Conservation (phyloP, 2,329 filamentous ascomycete genomes). For the Ramularia endophylla region DNA sequence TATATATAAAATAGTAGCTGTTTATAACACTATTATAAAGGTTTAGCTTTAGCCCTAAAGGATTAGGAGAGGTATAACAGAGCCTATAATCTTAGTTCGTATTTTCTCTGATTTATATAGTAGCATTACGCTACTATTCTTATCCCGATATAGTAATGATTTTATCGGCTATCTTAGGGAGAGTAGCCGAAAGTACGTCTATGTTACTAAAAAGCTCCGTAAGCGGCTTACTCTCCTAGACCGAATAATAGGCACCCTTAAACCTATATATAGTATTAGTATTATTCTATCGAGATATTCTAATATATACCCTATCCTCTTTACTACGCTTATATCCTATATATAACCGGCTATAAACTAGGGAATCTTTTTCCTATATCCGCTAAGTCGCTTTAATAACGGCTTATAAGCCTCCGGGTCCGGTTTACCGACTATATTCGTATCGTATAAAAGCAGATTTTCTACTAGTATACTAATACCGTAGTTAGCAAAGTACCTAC, state of each 20-base stretch:
- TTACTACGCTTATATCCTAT: constrained; percentile 53
- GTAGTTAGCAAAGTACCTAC: constrained; percentile 45
- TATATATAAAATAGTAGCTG: too few relatives aligned
- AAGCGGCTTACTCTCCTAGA: constrained; percentile 47
- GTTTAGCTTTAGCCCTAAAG: too few relatives aligned
- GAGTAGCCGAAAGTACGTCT: constrained; percentile 43
- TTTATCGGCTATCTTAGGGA: constrained; percentile 46
- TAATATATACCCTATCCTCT: constrained; percentile 36
- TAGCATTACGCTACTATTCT: neutral
- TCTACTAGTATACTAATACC: constrained; percentile 45
- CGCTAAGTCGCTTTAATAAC: constrained; percentile 36
- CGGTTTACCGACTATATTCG: constrained; percentile 45
- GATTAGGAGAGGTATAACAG: too few relatives aligned
- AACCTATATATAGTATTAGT: constrained; percentile 28
- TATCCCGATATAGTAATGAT: constrained; percentile 20
- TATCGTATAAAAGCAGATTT: constrained; percentile 50
- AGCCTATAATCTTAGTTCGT: too few relatives aligned
- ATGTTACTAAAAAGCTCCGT: constrained; percentile 45
- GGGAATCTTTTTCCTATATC: constrained; percentile 24
- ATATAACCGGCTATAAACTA: constrained; percentile 56
- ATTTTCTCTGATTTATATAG: too few relatives aligned
- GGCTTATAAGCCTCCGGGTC: constrained; percentile 42
- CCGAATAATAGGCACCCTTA: constrained; percentile 48
- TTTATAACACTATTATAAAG: too few relatives aligned
- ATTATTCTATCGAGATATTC: neutral